phyloP scores from a whole-genome alignment of 2,329 filamentous ascomycete genomes.

The Aureobasidium sp. region DNA sequence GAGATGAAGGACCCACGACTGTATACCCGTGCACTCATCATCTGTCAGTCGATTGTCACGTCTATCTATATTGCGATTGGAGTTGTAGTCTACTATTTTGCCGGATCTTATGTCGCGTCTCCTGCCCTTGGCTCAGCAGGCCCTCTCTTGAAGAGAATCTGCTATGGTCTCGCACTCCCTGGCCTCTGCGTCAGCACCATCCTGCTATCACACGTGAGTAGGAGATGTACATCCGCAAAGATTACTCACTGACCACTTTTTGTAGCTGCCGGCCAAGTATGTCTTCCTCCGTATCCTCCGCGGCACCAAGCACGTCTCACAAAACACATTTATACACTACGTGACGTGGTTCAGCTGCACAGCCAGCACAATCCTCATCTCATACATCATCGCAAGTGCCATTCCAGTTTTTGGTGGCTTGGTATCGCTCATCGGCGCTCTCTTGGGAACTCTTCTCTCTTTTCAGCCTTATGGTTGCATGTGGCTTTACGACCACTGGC shows the following conservation, averaged over 20 bases:
- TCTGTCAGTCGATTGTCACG: conserved; percentile 21
- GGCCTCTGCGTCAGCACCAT: conserved; percentile 21
- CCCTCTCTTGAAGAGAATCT: conserved; percentile 36
- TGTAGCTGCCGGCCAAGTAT: conserved; percentile 22
- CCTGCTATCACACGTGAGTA: conserved; percentile 19
- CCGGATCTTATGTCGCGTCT: conserved; percentile 41
- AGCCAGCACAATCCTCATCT: conserved; percentile 17
- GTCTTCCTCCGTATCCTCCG: conserved; percentile 25
- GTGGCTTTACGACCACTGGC: conserved; percentile 41
- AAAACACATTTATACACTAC: conserved; percentile 19
- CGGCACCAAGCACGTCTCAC: conserved; percentile 22
- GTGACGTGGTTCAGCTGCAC: conserved; percentile 19
- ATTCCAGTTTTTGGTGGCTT: conserved; percentile 23
- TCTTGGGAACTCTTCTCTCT: conserved; percentile 23
- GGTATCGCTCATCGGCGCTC: conserved; percentile 23
- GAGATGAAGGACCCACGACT: conserved; percentile 34
- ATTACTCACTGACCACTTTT: background rate
- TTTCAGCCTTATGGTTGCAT: conserved; percentile 33
- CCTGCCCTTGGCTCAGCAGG: conserved; percentile 44
- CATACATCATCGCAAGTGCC: conserved; percentile 25
- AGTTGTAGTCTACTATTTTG: conserved; percentile 41
- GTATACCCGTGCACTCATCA: conserved; percentile 29
- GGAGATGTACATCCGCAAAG: no score
- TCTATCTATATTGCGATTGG: conserved; percentile 32
- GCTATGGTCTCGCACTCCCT: conserved; percentile 33